Base-by-base conservation (phyloP, 306 rosid species). In the Sechiopsis laciniata region DNA sequence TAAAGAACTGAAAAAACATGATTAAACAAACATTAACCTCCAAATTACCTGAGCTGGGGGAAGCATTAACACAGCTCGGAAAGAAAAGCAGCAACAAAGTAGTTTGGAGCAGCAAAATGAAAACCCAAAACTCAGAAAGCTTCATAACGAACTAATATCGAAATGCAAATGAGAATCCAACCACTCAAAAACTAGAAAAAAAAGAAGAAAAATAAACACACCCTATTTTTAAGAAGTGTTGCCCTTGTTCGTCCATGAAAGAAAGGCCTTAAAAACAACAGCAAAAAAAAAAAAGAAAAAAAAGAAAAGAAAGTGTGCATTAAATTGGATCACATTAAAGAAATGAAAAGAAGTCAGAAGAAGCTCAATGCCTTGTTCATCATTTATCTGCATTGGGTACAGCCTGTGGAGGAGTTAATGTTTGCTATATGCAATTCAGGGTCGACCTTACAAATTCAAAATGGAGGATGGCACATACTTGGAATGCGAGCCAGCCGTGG, bases 111-210 rank as follows among this genome's bases (percentile, higher is more conserved):
- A 62, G 52, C 69, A 88, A 74, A 55, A 88, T 60, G 71, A 87
- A 66, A 78, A 74, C 80, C 83, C 80, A 84, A 20, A 81, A 60
- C 21, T 78, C 80, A 78, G 90, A 85, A 84, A 75, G 62, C 85
- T 87, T 90, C 98, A 88, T 91, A 37, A 63, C n/a, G 70, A 0
- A 37, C 50, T 75, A 63, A 54, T 78, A 75, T 51, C 58, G 19
- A 57, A 57, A 16, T 20, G 48, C 6, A 21, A 32, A 32, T 62
- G 48, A 15, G n/a, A n/a, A 37, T 21, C 14, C 24, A 63, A 21
- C 16, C n/a, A 63, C n/a, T 32, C 0, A 3, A 37, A 19, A n/a
- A 64, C 4, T 2, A 35, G 5, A 5, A 35, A 35, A 35, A 2
- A 4, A 35, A 35, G 4, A 35, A 35, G 5, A 35, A 8, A 9